Conservation (phyloP, 2,329 filamentous ascomycete species). For the Botrytis hyacinthi region DNA sequence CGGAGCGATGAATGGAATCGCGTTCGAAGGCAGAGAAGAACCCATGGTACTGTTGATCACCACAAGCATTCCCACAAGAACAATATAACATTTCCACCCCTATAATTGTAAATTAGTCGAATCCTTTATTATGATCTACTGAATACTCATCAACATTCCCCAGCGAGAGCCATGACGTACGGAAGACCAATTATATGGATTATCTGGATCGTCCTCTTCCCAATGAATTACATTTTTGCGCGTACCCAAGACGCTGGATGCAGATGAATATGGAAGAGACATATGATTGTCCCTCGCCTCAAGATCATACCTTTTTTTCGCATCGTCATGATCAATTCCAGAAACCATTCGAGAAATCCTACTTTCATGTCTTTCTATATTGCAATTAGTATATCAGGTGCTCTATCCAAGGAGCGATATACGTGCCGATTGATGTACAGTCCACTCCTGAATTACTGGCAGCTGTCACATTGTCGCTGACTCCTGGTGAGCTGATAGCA, state of each 20-base stretch:
- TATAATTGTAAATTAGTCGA: slow-evolving; percentile 34
- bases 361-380: slow-evolving; percentile 21
- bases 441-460: neutral
- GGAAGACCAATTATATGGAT: slow-evolving; percentile 37
- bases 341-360: slow-evolving; percentile 30
- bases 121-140: neutral
- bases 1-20: slow-evolving; percentile 54
- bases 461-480: neutral
- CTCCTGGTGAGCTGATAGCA: neutral
- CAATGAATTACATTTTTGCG: slow-evolving; percentile 34
- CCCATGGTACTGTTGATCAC: slow-evolving; percentile 69
- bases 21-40: slow-evolving; percentile 63
- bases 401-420: neutral
- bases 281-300: slow-evolving; percentile 44
- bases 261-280: slow-evolving; percentile 32
- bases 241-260: slow-evolving; percentile 24
- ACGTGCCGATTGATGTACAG: neutral
- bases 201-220: slow-evolving; percentile 34
- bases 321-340: slow-evolving; percentile 44
- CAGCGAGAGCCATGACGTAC: slow-evolving; percentile 23
- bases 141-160: neutral
- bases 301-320: slow-evolving; percentile 43
- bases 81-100: slow-evolving; percentile 53
- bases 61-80: slow-evolving; percentile 54
- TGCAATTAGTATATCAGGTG: neutral